Evolutionary conservation across 169 alveolate species (phyloP).

Genomic region (Toxoplasma gondii): DNA sequence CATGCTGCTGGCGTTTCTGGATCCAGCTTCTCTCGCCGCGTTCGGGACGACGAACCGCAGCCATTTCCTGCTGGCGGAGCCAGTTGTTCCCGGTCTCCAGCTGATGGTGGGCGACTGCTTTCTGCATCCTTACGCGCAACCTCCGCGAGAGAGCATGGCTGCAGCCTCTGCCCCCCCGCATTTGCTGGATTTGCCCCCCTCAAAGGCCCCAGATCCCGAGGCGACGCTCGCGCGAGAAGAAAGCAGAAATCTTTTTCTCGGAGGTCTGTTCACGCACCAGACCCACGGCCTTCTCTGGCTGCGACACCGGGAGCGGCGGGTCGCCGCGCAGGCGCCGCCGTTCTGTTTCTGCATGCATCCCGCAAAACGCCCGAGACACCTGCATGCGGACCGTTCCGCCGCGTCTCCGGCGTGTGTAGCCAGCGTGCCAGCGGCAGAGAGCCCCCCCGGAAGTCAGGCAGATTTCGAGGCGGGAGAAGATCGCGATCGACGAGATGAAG

Average conservation of each 20-base stretch:
- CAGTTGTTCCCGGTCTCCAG: not conserved
- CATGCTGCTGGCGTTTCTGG: not conserved
- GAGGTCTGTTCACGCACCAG: slow-evolving; percentile 57
- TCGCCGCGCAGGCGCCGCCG: not conserved
- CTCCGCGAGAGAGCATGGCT: not conserved
- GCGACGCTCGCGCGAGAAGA: not conserved
- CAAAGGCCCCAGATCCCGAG: too few relatives aligned
- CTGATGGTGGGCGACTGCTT: not conserved
- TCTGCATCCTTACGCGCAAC: not conserved
- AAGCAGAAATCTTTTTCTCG: not conserved
- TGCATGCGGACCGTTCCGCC: too few relatives aligned
- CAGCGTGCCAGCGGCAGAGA: too few relatives aligned
- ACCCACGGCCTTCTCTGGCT: slow-evolving; percentile 59
- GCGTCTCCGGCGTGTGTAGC: too few relatives aligned
- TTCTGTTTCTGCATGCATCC: not conserved
- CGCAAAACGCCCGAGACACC: too few relatives aligned
- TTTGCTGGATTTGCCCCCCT: too few relatives aligned
- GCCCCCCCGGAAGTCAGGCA: not conserved
- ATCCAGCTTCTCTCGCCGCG: slow-evolving; percentile 11
- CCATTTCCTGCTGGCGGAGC: slow-evolving; percentile 1
- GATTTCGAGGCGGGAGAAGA: not conserved
- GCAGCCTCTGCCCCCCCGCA: not conserved
- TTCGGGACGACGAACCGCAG: not conserved
- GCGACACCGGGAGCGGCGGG: slow-evolving; percentile 57
- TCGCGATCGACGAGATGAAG: not conserved